Base-by-base conservation (phyloP, 768 basidiomycete genomes). In the Pisolithus tinctorius region DNA sequence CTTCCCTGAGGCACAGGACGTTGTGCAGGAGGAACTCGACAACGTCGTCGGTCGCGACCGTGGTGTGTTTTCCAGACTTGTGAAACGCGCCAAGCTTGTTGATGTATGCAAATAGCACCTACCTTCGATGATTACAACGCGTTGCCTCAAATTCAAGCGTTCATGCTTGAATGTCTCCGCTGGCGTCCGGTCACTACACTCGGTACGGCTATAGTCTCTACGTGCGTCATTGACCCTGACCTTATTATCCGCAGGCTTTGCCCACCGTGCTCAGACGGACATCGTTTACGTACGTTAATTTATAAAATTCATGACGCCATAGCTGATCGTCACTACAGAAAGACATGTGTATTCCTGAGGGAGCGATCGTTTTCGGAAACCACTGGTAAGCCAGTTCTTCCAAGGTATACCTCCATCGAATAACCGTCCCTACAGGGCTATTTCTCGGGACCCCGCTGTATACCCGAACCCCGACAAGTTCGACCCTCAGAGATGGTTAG, bases 241-340 rank as follows among this genome's bases (percentile, higher is more conserved):
- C 4, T 13, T 2, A 6, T 45, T 3, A 7, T 29, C 2, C 45
- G 13, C 20, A 62, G 84, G 84, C 1, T 82, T 85, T 55, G 72
- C 82, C 3, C 86, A 88, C 55, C 76, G 77, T 42, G 78, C 84
- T 1, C 80, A 78, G 1, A 77, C 76, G 50, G 84, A 87, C 47
- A 77, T 88, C 29, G 61, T 78, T 25, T 87, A 81, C 73, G 82
- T 82, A 50, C 55, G 65, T 65, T 13, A 5, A 2, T 7, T 17
- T 6, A 30, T 6, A 10, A 3, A 9, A 7, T 17, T 16, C 2
- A 17, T 1, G 10, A 8, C 20, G 29, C 26, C 11, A 3, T 11
- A 27, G 25, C 40, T 46, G 2, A 46, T 26, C 39, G 38, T 47
- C 31, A 16, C 57, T 20, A 5, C 51, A 80, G 61, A 63, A 65